Conservation (phyloP, 306 rosid species). For the Acacia crassicarpa region DNA sequence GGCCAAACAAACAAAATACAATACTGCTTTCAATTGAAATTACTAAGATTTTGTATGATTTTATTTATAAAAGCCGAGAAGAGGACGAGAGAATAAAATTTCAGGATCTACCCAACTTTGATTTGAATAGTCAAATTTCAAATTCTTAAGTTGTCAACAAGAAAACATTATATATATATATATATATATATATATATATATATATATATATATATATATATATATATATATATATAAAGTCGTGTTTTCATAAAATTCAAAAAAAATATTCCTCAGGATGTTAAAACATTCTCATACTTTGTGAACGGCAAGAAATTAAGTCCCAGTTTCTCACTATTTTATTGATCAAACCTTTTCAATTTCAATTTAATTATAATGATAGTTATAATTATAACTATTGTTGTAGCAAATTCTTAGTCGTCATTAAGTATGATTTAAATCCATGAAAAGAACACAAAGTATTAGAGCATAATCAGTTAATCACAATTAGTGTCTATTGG, state of each 20-base stretch:
- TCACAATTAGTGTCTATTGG: too few relatives aligned
- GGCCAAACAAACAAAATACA: not conserved
- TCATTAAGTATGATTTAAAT: too few relatives aligned
- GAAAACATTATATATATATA: too few relatives aligned
- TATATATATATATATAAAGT: too few relatives aligned
- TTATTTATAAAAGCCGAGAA: not conserved
- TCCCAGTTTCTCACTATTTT: not conserved
- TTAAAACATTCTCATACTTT: constrained; percentile 17
- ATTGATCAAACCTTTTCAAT: too few relatives aligned
- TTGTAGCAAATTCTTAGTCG: too few relatives aligned
- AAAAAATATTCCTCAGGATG: constrained; percentile 14
- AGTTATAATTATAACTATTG: too few relatives aligned
- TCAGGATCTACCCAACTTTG: not conserved
- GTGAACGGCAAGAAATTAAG: not conserved
- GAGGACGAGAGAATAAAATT: not conserved
- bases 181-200: too few relatives aligned
- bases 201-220: too few relatives aligned
- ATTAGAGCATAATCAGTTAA: too few relatives aligned
- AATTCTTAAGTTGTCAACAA: not conserved
- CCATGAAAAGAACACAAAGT: too few relatives aligned
- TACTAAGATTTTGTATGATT: not conserved
- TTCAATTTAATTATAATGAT: too few relatives aligned
- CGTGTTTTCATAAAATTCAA: constrained; percentile 24
- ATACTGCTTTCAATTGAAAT: constrained; percentile 34
- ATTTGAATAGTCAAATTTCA: constrained; percentile 21